phyloP scores from a whole-genome alignment of 225 moss, liverwort and hornwort species.

The Polytrichum commune region DNA sequence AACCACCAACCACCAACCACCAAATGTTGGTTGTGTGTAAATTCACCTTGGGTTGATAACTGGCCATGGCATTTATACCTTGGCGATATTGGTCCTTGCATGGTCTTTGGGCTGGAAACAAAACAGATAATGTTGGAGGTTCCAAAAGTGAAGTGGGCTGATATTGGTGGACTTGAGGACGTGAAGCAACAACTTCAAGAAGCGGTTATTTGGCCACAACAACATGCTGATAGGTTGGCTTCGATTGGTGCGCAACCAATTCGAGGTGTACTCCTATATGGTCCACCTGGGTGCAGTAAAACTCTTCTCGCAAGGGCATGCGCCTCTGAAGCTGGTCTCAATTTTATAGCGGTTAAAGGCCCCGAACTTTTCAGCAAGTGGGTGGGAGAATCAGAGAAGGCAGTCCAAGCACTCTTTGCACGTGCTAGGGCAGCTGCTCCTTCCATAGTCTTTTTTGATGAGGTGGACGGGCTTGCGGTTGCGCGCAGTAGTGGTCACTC shows the following conservation, averaged over 20 bases:
- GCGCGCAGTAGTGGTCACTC: constrained; percentile 56
- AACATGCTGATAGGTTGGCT: constrained; percentile 61
- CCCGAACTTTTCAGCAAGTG: constrained; percentile 98
- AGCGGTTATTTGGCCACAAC: constrained; percentile 95
- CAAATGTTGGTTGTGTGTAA: too few relatives aligned
- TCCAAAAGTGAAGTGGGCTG: constrained; percentile 88
- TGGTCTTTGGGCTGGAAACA: background rate
- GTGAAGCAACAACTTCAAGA: constrained; percentile 90
- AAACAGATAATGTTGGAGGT: constrained; percentile 91
- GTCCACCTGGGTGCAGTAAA: constrained; percentile 97
- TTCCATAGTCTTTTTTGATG: constrained; percentile 94
- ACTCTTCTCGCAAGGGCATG: constrained; percentile 96
- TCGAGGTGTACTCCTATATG: constrained; percentile 82
- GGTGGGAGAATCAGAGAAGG: constrained; percentile 98
- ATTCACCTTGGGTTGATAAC: too few relatives aligned
- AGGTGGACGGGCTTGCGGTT: constrained; percentile 91
- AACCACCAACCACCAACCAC: too few relatives aligned
- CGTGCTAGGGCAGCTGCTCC: constrained; percentile 82
- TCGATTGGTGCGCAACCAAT: constrained; percentile 79
- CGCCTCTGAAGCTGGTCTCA: constrained; percentile 88
- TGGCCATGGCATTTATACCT: too few relatives aligned
- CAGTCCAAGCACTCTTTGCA: constrained; percentile 69
- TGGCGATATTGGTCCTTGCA: background rate
- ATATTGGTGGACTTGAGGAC: constrained; percentile 89
- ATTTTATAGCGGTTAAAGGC: constrained; percentile 89